phyloP scores from a whole-genome alignment of 139 green algal species.

The Monoraphidium neglectum region DNA sequence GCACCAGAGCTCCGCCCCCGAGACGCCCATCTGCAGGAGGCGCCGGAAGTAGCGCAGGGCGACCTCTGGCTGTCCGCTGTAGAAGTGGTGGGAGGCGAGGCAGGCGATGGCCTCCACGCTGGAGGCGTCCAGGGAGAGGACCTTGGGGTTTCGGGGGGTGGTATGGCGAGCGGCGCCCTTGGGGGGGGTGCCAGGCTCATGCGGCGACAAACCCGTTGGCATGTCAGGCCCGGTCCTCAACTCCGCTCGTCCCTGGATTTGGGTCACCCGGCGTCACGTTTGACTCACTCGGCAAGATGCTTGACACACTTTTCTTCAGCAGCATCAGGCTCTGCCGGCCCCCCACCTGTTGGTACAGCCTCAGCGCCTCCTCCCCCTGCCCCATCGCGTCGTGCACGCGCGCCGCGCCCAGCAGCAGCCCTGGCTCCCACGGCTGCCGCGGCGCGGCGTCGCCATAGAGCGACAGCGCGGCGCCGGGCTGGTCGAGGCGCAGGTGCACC shows the following conservation, averaged over 20 bases:
- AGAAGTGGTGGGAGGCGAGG: slow-evolving; percentile 77
- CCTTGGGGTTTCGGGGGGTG: slow-evolving; percentile 10
- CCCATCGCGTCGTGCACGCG: slow-evolving; percentile 75
- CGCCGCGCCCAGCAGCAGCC: slow-evolving; percentile 67
- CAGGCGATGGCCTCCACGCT: slow-evolving; percentile 84
- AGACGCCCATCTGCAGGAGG: slow-evolving; percentile 74
- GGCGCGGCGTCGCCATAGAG: slow-evolving; percentile 50
- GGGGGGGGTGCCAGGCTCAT: no score
- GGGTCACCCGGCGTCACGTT: no score
- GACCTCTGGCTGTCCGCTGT: slow-evolving; percentile 85
- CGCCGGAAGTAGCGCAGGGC: slow-evolving; percentile 65
- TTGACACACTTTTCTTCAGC: no score
- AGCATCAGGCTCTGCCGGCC: no score
- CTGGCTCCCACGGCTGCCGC: slow-evolving; percentile 50
- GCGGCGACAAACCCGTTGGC: no score
- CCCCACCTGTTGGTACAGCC: slow-evolving; percentile 54
- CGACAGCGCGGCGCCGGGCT: slow-evolving; percentile 67
- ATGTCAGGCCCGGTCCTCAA: no score
- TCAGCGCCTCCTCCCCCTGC: slow-evolving; percentile 53
- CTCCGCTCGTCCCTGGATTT: no score
- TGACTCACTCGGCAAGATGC: no score
- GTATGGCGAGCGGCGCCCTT: no score
- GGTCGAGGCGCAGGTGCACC: slow-evolving; percentile 76
- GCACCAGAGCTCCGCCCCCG: slow-evolving; percentile 77
- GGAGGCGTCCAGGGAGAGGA: slow-evolving; percentile 60